Base-by-base conservation (phyloP, 306 rosid genomes). In the Gillenia trifoliata region DNA sequence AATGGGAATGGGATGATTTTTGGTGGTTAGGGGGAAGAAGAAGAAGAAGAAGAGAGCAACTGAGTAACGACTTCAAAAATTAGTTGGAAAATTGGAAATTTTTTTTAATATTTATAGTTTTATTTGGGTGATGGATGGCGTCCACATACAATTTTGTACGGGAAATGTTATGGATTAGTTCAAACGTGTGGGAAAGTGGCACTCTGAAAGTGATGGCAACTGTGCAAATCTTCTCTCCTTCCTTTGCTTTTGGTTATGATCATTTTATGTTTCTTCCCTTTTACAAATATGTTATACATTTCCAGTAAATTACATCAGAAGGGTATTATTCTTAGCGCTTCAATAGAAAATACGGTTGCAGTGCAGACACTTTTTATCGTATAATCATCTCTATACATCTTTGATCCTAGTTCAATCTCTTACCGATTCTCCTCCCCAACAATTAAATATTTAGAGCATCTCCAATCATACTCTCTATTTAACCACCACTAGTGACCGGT, bases 71-170 rank as follows among this genome's bases (percentile, higher is more conserved):
- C 56, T 59, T 72, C 22, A 41, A 72, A 72, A 26, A 57, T 71
- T 10, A 8, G 76, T 59, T 26, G 15, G 6, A 59, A 72, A 31
- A 28, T 2, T 20, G 40, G 5, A 28, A 61, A 8, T n/a, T n/a
- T n/a, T n/a, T n/a, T n/a, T n/a, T n/a, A 11, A 68, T 28, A 19
- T 17, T 9, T 9, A 36, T 38, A 38, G 8, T 38, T 43, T 8
- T 68, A 19, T 15, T 71, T 22, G 22, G 36, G 66, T 56, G 75
- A 25, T 15, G 36, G 54, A 8, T 72, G 38, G 73, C 26, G 62
- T 64, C 88, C 88, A 82, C 88, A 72, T 20, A 45, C 60, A 43
- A 55, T 1, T 6, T 59, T 43, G 41, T 38, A 38, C 4, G 11
- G 45, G 11, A 33, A 6, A 3, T 28, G 11, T 15, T 61, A 15